phyloP scores from a whole-genome alignment of 176 grass and related monocot species.

The Eragrostis nindensis region DNA sequence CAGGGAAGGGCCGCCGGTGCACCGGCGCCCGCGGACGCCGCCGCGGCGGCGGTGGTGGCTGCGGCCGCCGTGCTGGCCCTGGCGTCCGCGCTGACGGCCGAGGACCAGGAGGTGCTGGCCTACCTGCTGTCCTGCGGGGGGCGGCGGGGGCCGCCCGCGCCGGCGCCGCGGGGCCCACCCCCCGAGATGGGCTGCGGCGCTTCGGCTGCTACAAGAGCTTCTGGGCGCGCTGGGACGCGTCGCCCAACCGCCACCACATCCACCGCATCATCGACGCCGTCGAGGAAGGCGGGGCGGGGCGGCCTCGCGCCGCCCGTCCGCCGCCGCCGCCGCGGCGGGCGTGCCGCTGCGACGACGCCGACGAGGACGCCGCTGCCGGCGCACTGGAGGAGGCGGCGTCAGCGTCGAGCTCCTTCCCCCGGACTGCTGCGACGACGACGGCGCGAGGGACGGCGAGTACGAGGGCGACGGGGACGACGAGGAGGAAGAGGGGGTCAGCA shows the following conservation, averaged over 20 bases:
- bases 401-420: neutral
- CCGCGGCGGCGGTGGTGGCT: constrained; percentile 33
- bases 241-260: constrained; percentile 87
- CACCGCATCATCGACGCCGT: constrained; percentile 94
- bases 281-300: constrained; percentile 43
- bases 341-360: neutral
- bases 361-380: neutral
- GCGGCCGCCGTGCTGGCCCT: constrained; percentile 58
- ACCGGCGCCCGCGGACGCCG: constrained; percentile 50
- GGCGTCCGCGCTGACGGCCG: constrained; percentile 52
- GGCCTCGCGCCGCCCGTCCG: constrained; percentile 21
- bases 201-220: constrained; percentile 98
- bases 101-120: constrained; percentile 83
- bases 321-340: constrained; percentile 29
- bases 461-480: constrained; percentile 44
- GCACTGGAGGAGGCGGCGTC: neutral
- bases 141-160: constrained; percentile 17
- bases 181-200: constrained; percentile 90
- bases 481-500: constrained; percentile 18
- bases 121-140: constrained; percentile 70
- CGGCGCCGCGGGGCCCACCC: constrained; percentile 47
- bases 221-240: constrained; percentile 95
- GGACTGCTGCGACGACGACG: constrained; percentile 11
- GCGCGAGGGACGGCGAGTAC: constrained; percentile 24
- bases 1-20: constrained; percentile 75